A percentile compares a stretch with the other conserved stretches of the same genome.
Conservation (phyloP, 257 asterid species). For the Ballota nigra region DNA sequence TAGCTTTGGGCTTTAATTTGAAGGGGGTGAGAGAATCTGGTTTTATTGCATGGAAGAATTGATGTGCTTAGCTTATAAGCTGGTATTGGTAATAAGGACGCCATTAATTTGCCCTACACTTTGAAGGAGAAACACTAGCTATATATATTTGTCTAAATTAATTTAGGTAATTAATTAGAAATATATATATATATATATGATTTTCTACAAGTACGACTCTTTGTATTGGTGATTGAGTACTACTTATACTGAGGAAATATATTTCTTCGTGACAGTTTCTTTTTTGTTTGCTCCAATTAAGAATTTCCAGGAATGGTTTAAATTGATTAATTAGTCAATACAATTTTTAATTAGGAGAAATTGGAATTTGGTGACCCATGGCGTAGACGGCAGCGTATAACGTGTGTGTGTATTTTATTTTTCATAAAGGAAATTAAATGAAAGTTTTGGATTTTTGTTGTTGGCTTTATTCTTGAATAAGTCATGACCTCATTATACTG, state of each 20-base stretch:
- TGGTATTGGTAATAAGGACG: constrained; percentile 3
- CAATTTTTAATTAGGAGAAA: neutral
- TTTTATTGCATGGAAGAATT: constrained; percentile 18
- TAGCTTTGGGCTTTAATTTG: constrained; percentile 39
- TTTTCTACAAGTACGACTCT: neutral
- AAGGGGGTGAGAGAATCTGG: constrained; percentile 11
- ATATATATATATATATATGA: neutral
- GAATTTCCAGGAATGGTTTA: neutral
- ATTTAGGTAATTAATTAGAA: too few relatives aligned
- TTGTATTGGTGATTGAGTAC: neutral
- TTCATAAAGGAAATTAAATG: neutral
- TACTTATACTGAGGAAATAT: neutral
- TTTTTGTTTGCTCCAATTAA: neutral
- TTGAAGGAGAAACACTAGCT: too few relatives aligned
- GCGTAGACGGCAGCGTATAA: neutral
- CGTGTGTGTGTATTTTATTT: neutral
- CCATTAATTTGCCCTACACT: constrained; percentile 16
- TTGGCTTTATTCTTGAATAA: neutral
- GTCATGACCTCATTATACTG: neutral
- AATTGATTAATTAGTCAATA: neutral
- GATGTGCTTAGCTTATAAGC: neutral
- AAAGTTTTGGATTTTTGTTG: neutral
- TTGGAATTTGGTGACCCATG: neutral
- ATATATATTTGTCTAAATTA: too few relatives aligned
- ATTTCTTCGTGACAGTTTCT: too few relatives aligned